Evolutionary conservation across 2,329 filamentous ascomycete genomes (phyloP), one percentile per base, ranked within the genome.

Genomic region (Plenodomus lindquistii): DNA sequence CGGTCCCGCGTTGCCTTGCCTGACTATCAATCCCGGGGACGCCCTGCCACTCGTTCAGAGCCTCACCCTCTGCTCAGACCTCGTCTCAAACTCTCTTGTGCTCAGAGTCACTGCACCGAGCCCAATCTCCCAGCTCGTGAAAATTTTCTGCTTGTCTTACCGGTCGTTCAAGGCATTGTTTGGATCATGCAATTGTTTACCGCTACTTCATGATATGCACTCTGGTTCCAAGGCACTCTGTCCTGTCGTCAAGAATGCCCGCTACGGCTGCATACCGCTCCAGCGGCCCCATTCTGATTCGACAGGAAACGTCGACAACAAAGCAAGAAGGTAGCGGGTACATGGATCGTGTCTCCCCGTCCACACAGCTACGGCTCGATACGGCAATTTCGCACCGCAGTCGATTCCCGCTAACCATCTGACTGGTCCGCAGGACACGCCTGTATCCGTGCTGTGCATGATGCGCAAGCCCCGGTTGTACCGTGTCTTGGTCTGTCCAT

Each of bases 1-100:
- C 62, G 16, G 57, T 61, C 57, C 55, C 58, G 59, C 42, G 50
- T 64, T 57, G 55, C 52, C 46, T 57, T 53, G 50, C 52, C 48
- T 42, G 43, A 44, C 50, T 40, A 47, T 47, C 34, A 29, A 44
- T 52, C 51, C 63, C 60, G 52, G 67, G 65, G 63, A 50, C 46
- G 56, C 67, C 67, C 60, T 66, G 64, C 49, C 52, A 54, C 52
- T 48, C 39, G 49, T 50, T 59, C 59, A 66, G 67, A 70, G 67
- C 67, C 67, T 66, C 68, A 69, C 65, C 55, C 57, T 55, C 56
- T 55, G 67, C 66, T 64, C 62, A 60, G 65, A 63, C 62, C 66
- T 57, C 51, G 56, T 59, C 46, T 48, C 42, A 54, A 47, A 53
- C 55, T 57, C 51, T 54, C 52, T 54, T 54, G 54, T 46, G 56